Evolutionary conservation across 371 early-diverging fungal genomes (phyloP), one percentile per base, ranked within the genome.

Genomic region (Mortierella sp.): DNA sequence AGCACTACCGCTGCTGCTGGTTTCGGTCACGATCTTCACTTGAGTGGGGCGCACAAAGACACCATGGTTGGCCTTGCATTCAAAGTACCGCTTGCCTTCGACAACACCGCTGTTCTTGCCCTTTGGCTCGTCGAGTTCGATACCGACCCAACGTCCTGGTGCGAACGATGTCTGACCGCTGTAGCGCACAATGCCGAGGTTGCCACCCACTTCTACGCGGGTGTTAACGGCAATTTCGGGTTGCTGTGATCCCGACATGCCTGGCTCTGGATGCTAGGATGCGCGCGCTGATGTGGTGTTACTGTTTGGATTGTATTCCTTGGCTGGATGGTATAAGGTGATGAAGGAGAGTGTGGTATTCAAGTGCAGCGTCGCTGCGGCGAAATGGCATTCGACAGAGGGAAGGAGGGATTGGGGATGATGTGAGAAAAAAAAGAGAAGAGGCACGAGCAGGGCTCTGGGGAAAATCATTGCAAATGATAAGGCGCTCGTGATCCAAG

Each of bases 21-120:
- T 37, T 34, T 64, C 71, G 9, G 53, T 62, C 10, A 90, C 51
- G 0, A 82, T 31, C 61, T 85, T 87, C 22, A 90, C 85, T 68
- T 92, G 91, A 16, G 86, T 84, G 39, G 90, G 78, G 44, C 94
- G 80, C 28, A 93, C 91, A 86, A 96, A 96, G n/a, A 95, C 85
- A 56, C 95, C 96, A 74, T 89, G 86, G 9, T 82, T 74, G 12
- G 86, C 69, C 58, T 65, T 79, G 60, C 94, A 93, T 6, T 91
- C 89, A 83, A 95, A 96, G 81, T 96, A 96, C 0, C 92, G 86
- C 52, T 81, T 84, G 43, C 91, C 92, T 40, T 90, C 82, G 47
- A 94, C 93, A 0, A 89, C 83, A 37, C 94, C 94, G 53, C 88
- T 83, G 73, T 95, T 93, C 64, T 93, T 95, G 4, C 95, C 95